phyloP scores from a whole-genome alignment of 306 rosid species.

The barrel medic (Medicago truncatula) region MtrunA17r5.0-ANR NC_053049.1:38060001-38060500 shows the following conservation, averaged over 20 bases:
- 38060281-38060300: not conserved
- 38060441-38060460: too few relatives aligned
- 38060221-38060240: not conserved
- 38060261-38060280: not conserved
- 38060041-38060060: not conserved
- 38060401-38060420: too few relatives aligned
- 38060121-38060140: conserved; percentile 86
- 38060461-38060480: too few relatives aligned
- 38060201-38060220: not conserved
- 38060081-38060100: conserved; percentile 74
- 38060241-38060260: not conserved
- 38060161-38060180: conserved; percentile 87
- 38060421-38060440: too few relatives aligned
- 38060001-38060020: not conserved
- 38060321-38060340: not conserved
- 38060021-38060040: not conserved
- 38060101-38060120: conserved; percentile 98
- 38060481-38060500: too few relatives aligned
- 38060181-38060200: conserved; percentile 76
- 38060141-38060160: conserved; percentile 87
- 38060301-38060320: conserved; percentile 24
- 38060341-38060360: too few relatives aligned
- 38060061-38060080: conserved; percentile 92
- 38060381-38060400: too few relatives aligned
- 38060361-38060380: too few relatives aligned